Base-by-base conservation (phyloP, 176 grass and related monocot genomes). In the Triticum monococcum region DNA sequence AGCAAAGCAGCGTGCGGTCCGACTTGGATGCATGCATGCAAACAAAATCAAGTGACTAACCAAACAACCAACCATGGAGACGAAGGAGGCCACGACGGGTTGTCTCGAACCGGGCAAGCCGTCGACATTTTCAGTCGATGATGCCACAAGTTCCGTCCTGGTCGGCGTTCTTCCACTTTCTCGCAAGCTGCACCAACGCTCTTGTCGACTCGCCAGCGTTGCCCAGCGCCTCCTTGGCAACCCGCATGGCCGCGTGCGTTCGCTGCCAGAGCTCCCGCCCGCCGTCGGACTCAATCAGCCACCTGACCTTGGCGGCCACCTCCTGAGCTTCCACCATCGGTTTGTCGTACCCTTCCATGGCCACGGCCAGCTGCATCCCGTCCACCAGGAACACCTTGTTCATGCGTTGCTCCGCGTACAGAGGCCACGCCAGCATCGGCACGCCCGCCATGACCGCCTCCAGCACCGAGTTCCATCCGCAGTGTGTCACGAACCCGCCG, bases 401-500 rank as follows among this genome's bases (percentile, higher is more conserved):
- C 61, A 90, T 38, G 1, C 63, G 79, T 70, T 90, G 88, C 83
- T 90, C 88, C 2, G 78, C 68, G 75, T 85, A 86, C 31, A 90
- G 37, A 3, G 88, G 88, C 88, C 83, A 90, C 3, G 70, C 82
- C 46, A 90, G 83, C 85, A 90, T 77, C 0, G 88, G 79, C 64
- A 82, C 43, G 16, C 88, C 88, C 10, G 88, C 77, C 43, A 56
- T 2, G 3, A 68, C 40, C 2, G 76, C 77, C 22, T 87, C 91
- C 24, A 87, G 35, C 72, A 90, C 79, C 0, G 88, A 90, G 75
- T 87, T 93, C 88, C 84, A 93, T 0, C 88, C 91, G 46, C 91
- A 93, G 41, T 93, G 91, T 12, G 91, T 93, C 0, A 93, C 77
- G 79, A 95, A 93, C 0, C 75, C 87, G 8, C 72, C 84, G 9